Conservation (phyloP, 768 basidiomycete species). For the Rhizopogon sp. region DNA sequence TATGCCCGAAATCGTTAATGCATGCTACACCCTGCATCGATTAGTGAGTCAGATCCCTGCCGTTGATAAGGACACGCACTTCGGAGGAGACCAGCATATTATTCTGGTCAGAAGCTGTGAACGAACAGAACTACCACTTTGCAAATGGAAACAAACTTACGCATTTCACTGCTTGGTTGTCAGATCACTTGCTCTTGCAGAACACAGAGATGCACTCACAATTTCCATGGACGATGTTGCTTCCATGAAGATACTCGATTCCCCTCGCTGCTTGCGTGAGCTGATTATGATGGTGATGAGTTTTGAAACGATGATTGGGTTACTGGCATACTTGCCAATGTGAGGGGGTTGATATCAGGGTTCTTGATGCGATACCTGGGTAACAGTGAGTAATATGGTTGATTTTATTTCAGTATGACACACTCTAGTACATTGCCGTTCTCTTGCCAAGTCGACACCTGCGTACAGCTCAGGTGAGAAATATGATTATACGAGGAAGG, state of each 20-base stretch:
- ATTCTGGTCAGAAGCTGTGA: constrained; percentile 27
- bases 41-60: background rate
- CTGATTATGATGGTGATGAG: constrained; percentile 21
- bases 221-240: constrained; percentile 54
- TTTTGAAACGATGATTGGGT: background rate
- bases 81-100: constrained; percentile 55
- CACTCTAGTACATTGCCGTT: constrained; percentile 54
- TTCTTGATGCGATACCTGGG: constrained; percentile 37
- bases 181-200: background rate
- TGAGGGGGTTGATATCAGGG: constrained; percentile 34
- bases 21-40: constrained; percentile 42
- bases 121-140: background rate
- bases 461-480: background rate
- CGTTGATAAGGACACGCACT: constrained; percentile 24
- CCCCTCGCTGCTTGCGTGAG: constrained; percentile 51
- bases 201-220: constrained; percentile 33
- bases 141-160: constrained; percentile 31
- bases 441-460: constrained; percentile 63
- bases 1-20: constrained; percentile 63
- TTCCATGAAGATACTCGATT: constrained; percentile 49
- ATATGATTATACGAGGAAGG: background rate
- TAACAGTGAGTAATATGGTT: background rate
- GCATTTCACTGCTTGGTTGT: constrained; percentile 45
- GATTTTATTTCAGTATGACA: constrained; percentile 8
- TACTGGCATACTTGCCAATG: constrained; percentile 31